Evolutionary conservation across 169 alveolate genomes (phyloP), one percentile per base, ranked within the genome.

Genomic region (Cyclospora cayetanensis): DNA sequence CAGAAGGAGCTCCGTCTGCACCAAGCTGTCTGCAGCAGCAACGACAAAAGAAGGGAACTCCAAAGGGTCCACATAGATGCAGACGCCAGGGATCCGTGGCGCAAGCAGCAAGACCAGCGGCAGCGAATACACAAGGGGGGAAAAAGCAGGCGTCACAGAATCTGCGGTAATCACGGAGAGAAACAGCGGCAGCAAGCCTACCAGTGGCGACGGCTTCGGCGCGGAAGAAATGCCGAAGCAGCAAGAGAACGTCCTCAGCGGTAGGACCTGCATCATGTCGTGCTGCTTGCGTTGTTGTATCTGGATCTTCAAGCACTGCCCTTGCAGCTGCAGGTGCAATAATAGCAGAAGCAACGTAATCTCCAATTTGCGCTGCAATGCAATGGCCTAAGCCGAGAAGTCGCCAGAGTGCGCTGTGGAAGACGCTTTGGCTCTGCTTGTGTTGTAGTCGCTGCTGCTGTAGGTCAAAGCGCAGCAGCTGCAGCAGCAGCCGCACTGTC

Each of bases 401-500:
- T 7, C 72, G 72, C 72, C 34, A 12, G 27, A 60, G 34, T n/a
- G 72, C 72, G 12, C n/a, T 60, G 1, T 60, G 35, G 11, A 15
- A 31, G 35, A 60, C 15, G 0, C 18, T n/a, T 12, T 12, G 27
- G 72, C 27, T n/a, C 72, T 60, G 72, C 72, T 60, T n/a, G n/a
- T n/a, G n/a, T n/a, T n/a, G n/a, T n/a, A n/a, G n/a, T n/a, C n/a
- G 72, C 72, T 1, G 72, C 72, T 60, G 72, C 72, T 60, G 72
- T 41, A 25, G 15, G 25, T 63, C 74, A 63, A n/a, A 63, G 74
- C 34, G 74, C 34, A 63, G 25, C 1, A 63, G 74, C 74, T 63
- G 74, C 74, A 63, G 7, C 25, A 63, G 74, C 25, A 63, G 25
- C 0, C 74, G 74, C 34, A n/a, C 15, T 2, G 74, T 63, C 27